Evolutionary conservation across 345 rosid genomes (phyloP).

Genomic region (Citrus inodora): DNA sequence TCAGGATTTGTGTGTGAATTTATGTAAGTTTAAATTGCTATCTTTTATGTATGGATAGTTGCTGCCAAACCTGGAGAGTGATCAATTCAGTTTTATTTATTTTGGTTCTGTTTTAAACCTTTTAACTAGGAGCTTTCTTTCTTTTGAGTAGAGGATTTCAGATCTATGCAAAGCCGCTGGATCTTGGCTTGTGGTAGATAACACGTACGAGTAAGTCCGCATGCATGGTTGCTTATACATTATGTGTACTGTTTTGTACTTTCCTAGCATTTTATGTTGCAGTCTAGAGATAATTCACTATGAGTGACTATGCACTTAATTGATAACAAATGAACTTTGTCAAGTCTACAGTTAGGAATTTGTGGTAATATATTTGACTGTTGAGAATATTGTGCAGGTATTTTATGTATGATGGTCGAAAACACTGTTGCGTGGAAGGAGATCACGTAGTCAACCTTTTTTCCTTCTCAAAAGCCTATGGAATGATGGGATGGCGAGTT

Average conservation of each 20-base stretch:
- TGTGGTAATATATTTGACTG: conserved; percentile 2
- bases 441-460: conserved; percentile 88
- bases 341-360: not conserved
- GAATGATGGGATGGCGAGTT: conserved; percentile 99
- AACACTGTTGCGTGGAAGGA: conserved; percentile 88
- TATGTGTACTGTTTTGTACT: not conserved
- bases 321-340: not conserved
- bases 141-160: conserved; percentile 70
- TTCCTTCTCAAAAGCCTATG: conserved; percentile 97
- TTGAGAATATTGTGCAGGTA: conserved; percentile 52
- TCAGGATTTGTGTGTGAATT: not conserved
- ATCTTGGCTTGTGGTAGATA: conserved; percentile 95
- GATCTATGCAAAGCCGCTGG: conserved; percentile 77
- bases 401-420: conserved; percentile 86
- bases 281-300: not conserved
- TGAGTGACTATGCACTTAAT: not conserved
- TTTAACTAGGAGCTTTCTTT: conserved; percentile 10
- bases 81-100: not conserved
- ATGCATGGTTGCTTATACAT: no score
- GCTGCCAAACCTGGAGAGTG: not conserved
- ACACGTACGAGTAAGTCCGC: conserved; percentile 85
- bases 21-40: not conserved
- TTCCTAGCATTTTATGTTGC: not conserved
- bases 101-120: not conserved
- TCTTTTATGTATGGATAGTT: no score